Evolutionary conservation across 2,329 filamentous ascomycete species (phyloP), one percentile per base, ranked within the genome.

Genomic region (Stromatinia cepivora): DNA sequence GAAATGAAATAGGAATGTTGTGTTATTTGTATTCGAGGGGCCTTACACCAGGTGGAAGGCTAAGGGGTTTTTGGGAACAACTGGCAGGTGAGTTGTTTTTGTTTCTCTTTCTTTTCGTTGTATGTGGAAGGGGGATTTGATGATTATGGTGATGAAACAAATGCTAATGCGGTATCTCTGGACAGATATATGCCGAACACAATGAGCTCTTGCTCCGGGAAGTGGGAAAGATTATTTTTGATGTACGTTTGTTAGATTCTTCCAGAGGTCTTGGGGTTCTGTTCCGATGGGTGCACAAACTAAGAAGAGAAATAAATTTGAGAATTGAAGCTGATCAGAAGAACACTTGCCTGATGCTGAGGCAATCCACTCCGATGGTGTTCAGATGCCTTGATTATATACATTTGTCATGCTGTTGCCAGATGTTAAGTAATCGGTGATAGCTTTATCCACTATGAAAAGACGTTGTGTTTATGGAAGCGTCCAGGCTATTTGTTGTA

Each of bases 21-120:
- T 66, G 50, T 36, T 66, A 13, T 31, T 50, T 66, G 22, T 58
- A 66, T 50, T 45, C 64, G 3, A 57, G 39, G 42, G 28, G 28
- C 4, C 20, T 57, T 17, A 57, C 45, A 36, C 53, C 42, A 9
- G 42, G 42, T 11, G 52, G 28, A 20, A 36, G 0, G 10, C 1
- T 25, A 31, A 25, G 0, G 3, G 0, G 4, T 17, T 1, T 5
- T 13, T 45, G 50, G 39, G 3, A 9, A 31, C 1, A 10, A 4
- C 17, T 20, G 15, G 1, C 1, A 1, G 0, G 13, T 66, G 1
- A 7, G 22, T 48, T 25, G 3, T 10, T 11, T 8, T 22, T 31
- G 7, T 25, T 15, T 34, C 15, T 45, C 2, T 7, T 13, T 42
- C 34, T 20, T 5, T n/a, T 13, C 9, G 9, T 11, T 42, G 4